phyloP scores from a whole-genome alignment of 1,284 basidiomycete species.

The Leccinum pseudoinsigne region DNA sequence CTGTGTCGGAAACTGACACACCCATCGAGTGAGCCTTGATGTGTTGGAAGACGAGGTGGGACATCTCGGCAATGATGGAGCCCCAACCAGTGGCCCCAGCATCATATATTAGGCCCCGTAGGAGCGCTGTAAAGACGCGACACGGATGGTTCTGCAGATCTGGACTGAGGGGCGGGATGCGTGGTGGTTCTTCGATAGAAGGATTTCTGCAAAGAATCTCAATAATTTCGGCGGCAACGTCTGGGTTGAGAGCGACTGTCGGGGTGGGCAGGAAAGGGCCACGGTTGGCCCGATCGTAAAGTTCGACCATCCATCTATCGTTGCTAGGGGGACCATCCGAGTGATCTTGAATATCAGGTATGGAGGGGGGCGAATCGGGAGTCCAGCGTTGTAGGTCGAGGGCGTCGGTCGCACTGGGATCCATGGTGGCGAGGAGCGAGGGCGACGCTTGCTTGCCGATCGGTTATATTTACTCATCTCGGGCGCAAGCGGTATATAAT shows the following conservation, averaged over 20 bases:
- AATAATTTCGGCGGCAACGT: not conserved
- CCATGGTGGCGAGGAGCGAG: too few relatives aligned
- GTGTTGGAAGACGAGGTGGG: not conserved
- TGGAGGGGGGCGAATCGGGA: too few relatives aligned
- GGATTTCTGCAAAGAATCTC: not conserved
- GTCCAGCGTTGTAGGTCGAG: too few relatives aligned
- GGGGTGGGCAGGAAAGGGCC: not conserved
- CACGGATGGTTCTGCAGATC: not conserved
- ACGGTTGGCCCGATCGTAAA: not conserved
- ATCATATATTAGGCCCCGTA: not conserved
- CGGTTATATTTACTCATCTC: too few relatives aligned
- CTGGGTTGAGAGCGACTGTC: not conserved
- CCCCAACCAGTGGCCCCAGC: not conserved
- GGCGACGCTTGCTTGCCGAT: too few relatives aligned
- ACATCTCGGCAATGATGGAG: not conserved
- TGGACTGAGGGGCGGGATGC: not conserved
- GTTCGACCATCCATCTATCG: not conserved
- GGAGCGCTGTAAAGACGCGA: not conserved
- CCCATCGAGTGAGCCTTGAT: not conserved
- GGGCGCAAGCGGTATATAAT: too few relatives aligned
- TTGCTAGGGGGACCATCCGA: too few relatives aligned
- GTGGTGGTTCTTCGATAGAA: not conserved
- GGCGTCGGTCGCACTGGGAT: too few relatives aligned
- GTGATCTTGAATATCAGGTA: too few relatives aligned
- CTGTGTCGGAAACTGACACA: not conserved